Evolutionary conservation across 306 rosid species (phyloP).

Genomic region (Medicago truncatula): DNA sequence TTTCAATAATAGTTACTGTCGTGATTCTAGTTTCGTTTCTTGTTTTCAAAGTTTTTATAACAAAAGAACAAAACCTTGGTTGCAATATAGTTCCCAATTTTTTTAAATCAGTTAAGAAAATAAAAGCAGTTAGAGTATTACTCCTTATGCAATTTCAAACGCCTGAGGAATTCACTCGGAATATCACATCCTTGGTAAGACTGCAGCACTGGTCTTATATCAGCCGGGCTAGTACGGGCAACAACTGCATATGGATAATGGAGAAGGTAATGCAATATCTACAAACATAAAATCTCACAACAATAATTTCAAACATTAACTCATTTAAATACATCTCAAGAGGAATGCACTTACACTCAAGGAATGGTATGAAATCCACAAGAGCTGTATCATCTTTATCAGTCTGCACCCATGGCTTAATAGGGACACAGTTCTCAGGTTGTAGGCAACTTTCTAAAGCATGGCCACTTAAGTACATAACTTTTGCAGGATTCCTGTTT

Average conservation of each 20-base stretch:
- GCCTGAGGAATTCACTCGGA: conserved; percentile 84
- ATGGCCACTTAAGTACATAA: conserved; percentile 91
- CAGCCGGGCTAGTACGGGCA: conserved; percentile 87
- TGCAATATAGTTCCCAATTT: neutral
- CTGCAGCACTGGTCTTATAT: conserved; percentile 81
- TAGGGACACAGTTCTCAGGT: conserved; percentile 76
- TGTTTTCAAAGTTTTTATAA: conserved; percentile 12
- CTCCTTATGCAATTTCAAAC: conserved; percentile 85
- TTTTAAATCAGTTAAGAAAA: neutral
- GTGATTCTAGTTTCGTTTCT: conserved; percentile 13
- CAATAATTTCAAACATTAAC: conserved; percentile 2
- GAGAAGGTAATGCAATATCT: conserved; percentile 37
- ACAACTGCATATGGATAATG: conserved; percentile 69
- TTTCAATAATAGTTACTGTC: neutral
- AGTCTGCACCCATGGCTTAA: conserved; percentile 78
- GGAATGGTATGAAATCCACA: conserved; percentile 89
- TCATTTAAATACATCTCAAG: conserved; percentile 15
- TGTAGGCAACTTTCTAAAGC: conserved; percentile 87
- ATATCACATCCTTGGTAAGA: conserved; percentile 87
- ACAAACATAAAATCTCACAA: conserved; percentile 21
- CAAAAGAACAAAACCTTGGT: conserved; percentile 4
- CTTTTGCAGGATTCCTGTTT: conserved; percentile 83
- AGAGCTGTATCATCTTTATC: conserved; percentile 85
- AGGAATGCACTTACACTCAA: conserved; percentile 66
- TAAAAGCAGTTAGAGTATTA: conserved; percentile 27